phyloP scores from a whole-genome alignment of 495 filamentous ascomycete species.

The Aspergillus ellipticus region DNA sequence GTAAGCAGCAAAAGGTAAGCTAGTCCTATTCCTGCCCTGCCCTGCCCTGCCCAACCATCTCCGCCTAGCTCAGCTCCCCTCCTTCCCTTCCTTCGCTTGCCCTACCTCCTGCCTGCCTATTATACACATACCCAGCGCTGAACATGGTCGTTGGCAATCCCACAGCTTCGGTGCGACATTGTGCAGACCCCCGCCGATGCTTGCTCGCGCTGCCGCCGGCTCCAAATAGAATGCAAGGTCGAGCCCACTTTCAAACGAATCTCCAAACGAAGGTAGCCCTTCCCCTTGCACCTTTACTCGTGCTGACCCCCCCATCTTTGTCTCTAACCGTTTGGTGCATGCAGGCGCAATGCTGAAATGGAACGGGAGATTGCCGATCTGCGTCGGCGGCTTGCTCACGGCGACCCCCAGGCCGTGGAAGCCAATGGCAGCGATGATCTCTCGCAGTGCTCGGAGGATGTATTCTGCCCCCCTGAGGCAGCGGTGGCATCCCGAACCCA shows the following conservation, averaged over 20 bases:
- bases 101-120: not conserved
- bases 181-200: constrained; percentile 42
- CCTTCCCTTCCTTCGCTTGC: not conserved
- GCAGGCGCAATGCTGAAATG: constrained; percentile 49
- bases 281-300: not conserved
- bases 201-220: constrained; percentile 46
- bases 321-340: constrained; percentile 11
- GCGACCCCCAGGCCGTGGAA: constrained; percentile 28
- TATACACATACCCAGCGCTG: constrained; percentile 5
- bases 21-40: not conserved
- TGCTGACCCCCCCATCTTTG: not conserved
- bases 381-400: constrained; percentile 38
- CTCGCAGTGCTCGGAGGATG: constrained; percentile 41
- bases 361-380: constrained; percentile 48
- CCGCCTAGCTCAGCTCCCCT: too few species aligned
- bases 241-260: constrained; percentile 47
- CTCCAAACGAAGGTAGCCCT: constrained; percentile 44
- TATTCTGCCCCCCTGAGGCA: constrained; percentile 32
- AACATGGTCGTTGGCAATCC: constrained; percentile 3
- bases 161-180: constrained; percentile 47
- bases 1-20: constrained; percentile 49
- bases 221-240: constrained; percentile 48
- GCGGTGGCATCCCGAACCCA: constrained; percentile 25
- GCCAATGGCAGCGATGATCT: constrained; percentile 30
- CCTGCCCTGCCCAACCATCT: too few species aligned